Evolutionary conservation across 495 filamentous ascomycete genomes (phyloP).

Genomic region (Platismatia glauca): DNA sequence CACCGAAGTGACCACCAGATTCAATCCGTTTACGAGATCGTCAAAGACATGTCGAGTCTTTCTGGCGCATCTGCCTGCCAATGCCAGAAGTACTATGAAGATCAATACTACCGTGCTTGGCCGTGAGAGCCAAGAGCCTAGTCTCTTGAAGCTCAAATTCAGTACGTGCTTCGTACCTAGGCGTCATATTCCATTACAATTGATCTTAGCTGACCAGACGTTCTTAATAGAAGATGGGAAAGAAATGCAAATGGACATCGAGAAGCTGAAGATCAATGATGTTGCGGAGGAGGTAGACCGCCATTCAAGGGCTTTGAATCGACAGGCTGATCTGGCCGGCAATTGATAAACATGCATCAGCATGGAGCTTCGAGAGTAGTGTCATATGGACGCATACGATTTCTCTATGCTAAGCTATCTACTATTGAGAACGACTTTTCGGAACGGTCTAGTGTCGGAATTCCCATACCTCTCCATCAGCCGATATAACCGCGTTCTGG

Average conservation of each 20-base stretch:
- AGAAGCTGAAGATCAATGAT: constrained; percentile 75
- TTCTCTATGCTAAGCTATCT: constrained; percentile 9
- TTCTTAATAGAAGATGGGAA: constrained; percentile 33
- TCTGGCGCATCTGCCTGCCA: constrained; percentile 75
- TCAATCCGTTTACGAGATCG: constrained; percentile 80
- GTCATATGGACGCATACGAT: not conserved
- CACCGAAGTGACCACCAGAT: constrained; percentile 69
- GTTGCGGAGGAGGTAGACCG: constrained; percentile 83
- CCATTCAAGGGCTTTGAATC: constrained; percentile 69
- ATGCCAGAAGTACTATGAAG: constrained; percentile 61
- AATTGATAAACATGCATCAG: not conserved
- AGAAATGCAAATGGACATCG: constrained; percentile 57
- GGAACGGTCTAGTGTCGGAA: not conserved
- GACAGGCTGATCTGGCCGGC: constrained; percentile 71
- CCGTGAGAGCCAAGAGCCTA: constrained; percentile 45
- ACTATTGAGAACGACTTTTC: constrained; percentile 1
- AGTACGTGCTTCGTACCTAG: constrained; percentile 45
- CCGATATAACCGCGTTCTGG: not conserved
- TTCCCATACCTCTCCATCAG: not conserved
- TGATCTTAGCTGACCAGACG: not conserved
- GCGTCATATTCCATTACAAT: not conserved
- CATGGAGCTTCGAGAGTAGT: not conserved
- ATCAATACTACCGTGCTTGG: constrained; percentile 74
- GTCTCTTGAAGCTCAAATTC: constrained; percentile 66
- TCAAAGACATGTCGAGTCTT: constrained; percentile 77